Evolutionary conservation across 106 monocot species (phyloP).

Genomic region (Allium sativum): DNA sequence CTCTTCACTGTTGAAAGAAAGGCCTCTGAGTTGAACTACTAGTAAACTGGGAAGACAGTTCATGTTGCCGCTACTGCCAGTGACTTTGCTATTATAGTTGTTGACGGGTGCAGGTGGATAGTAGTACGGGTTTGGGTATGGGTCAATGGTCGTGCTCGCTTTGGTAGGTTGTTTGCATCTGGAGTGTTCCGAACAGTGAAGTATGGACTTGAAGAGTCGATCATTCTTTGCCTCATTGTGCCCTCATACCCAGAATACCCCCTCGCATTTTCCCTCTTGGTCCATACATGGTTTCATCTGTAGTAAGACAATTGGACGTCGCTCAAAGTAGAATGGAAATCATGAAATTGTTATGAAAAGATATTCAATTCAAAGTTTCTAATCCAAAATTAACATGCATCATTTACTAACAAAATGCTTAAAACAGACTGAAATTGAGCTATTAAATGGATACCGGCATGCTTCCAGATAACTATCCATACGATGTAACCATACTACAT

Average conservation of each 20-base stretch:
- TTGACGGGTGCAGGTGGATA: not conserved
- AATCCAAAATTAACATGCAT: no score
- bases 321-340: no score
- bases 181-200: conserved; percentile 54
- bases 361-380: no score
- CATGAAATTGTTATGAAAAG: no score
- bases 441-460: no score
- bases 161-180: conserved; percentile 15
- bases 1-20: conserved; percentile 65
- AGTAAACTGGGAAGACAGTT: conserved; percentile 24
- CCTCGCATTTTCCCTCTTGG: conserved; percentile 90
- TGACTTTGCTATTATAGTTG: not conserved
- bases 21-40: conserved; percentile 49
- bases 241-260: conserved; percentile 87
- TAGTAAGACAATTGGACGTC: no score
- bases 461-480: no score
- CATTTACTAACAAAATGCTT: no score
- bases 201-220: conserved; percentile 96
- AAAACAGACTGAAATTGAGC: no score
- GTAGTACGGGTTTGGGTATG: conserved; percentile 9
- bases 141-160: conserved; percentile 26
- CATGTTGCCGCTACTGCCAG: not conserved
- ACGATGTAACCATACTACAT: no score
- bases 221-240: conserved; percentile 90
- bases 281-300: no score